Evolutionary conservation across 2,329 filamentous ascomycete species (phyloP).

Genomic region (Xylariaceae sp.): DNA sequence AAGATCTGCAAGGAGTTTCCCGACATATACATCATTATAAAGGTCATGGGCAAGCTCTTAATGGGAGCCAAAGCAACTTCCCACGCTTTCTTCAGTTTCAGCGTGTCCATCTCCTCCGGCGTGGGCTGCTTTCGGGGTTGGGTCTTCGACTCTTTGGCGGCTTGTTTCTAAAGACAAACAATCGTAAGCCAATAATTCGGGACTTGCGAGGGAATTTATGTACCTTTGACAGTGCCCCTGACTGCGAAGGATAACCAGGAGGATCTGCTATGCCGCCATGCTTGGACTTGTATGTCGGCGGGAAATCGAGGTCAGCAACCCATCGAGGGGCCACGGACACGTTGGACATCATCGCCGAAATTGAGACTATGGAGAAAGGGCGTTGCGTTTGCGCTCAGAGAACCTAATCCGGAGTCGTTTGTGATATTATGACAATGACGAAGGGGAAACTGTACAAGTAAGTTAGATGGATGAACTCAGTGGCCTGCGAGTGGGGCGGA

Average conservation of each 20-base stretch:
- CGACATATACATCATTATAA: constrained; percentile 99
- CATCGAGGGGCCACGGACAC: constrained; percentile 60
- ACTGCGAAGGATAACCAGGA: constrained; percentile 66
- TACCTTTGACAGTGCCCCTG: constrained; percentile 52
- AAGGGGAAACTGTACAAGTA: no score
- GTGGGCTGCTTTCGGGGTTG: constrained; percentile 62
- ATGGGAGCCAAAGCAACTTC: constrained; percentile 90
- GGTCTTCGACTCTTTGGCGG: constrained; percentile 43
- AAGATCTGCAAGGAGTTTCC: constrained; percentile 98
- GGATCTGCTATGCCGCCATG: constrained; percentile 70
- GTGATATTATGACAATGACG: no score
- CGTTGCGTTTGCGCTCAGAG: no score
- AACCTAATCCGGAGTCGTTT: no score
- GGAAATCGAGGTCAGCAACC: constrained; percentile 72
- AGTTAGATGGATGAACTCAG: no score
- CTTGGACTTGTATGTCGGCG: constrained; percentile 62
- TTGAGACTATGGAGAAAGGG: no score
- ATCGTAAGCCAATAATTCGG: constrained; percentile 2
- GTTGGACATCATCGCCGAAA: constrained; percentile 21
- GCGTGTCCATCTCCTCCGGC: constrained; percentile 81
- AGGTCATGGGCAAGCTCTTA: constrained; percentile 95
- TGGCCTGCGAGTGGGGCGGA: no score
- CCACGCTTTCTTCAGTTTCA: constrained; percentile 99
- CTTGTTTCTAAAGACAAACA: constrained; percentile 38
- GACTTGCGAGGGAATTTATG: constrained; percentile 10